Evolutionary conservation across 1,139 yeast genomes (phyloP).

Genomic region (Scheffersomyces quercinus): DNA sequence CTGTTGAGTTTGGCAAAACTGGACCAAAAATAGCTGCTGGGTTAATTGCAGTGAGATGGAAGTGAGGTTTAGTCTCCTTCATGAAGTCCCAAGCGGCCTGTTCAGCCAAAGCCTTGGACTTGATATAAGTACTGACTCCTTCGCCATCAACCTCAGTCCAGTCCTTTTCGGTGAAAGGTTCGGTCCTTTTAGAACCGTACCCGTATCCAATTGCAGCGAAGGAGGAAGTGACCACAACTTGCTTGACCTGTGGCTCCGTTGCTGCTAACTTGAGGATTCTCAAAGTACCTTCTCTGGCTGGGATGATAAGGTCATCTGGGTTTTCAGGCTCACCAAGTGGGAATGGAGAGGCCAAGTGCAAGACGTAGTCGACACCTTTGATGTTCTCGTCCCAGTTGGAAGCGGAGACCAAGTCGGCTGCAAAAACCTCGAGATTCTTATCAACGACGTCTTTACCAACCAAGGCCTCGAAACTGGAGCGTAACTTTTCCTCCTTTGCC

Average conservation of each 20-base stretch:
- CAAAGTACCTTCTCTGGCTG: conserved; percentile 14
- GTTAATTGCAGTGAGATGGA: neutral
- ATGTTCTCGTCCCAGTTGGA: conserved; percentile 17
- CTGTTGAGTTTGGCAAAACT: neutral
- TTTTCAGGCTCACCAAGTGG: conserved; percentile 4
- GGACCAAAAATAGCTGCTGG: neutral
- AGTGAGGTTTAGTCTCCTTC: neutral
- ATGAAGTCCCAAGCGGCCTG: neutral
- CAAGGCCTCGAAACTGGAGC: neutral
- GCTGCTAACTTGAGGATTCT: conserved; percentile 1
- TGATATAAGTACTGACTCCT: neutral
- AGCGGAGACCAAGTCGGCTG: conserved; percentile 13
- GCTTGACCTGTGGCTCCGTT: neutral
- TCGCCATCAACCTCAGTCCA: neutral
- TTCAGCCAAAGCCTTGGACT: neutral
- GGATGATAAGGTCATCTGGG: conserved; percentile 6
- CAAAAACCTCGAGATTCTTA: conserved; percentile 1
- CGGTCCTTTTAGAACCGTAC: neutral
- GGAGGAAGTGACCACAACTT: neutral
- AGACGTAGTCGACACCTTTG: conserved; percentile 12
- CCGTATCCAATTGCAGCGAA: neutral
- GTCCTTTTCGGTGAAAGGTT: neutral
- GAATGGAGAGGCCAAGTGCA: conserved; percentile 17
- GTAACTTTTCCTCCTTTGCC: conserved; percentile 2
- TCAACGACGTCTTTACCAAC: conserved; percentile 1